Evolutionary conservation across 2,329 filamentous ascomycete species (phyloP).

Genomic region (Colletotrichum neosansevieriae): DNA sequence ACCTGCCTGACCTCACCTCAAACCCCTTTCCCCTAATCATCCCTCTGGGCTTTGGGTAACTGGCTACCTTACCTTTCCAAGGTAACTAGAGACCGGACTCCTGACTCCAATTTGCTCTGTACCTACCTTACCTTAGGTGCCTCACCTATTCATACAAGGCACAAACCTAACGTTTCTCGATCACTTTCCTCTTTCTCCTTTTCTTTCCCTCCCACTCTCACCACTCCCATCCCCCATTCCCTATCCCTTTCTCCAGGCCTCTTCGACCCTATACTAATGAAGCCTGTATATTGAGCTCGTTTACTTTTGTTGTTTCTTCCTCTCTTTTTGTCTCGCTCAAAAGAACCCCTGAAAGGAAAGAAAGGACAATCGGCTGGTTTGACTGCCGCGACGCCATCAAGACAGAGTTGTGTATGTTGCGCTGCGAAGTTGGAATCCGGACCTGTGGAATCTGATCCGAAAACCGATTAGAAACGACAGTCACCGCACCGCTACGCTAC

Average conservation of each 20-base stretch:
- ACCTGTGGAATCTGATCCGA: constrained; percentile 35
- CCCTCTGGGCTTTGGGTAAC: not conserved
- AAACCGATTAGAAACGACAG: constrained; percentile 26
- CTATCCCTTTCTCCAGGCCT: constrained; percentile 43
- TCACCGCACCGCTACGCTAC: constrained; percentile 11
- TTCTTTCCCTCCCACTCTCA: constrained; percentile 16
- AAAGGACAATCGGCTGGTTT: constrained; percentile 33
- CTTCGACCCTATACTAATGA: constrained; percentile 42
- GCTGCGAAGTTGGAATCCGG: constrained; percentile 15
- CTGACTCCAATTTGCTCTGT: constrained; percentile 1
- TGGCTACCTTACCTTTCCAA: not conserved
- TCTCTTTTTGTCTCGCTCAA: constrained; percentile 32
- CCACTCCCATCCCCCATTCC: constrained; percentile 20
- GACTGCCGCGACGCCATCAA: not conserved
- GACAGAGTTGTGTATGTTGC: constrained; percentile 4
- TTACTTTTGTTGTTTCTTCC: constrained; percentile 40
- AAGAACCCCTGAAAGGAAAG: constrained; percentile 34
- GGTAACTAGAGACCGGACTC: constrained; percentile 13
- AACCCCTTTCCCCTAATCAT: not conserved
- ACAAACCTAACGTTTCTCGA: constrained; percentile 17
- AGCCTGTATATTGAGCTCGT: constrained; percentile 42
- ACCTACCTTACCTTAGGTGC: not conserved
- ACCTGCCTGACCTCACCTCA: constrained; percentile 1
- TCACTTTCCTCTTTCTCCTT: constrained; percentile 20
- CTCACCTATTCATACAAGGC: constrained; percentile 6